Conservation (phyloP, 2,329 filamentous ascomycete genomes). For the Fusarium sublunatum region DNA sequence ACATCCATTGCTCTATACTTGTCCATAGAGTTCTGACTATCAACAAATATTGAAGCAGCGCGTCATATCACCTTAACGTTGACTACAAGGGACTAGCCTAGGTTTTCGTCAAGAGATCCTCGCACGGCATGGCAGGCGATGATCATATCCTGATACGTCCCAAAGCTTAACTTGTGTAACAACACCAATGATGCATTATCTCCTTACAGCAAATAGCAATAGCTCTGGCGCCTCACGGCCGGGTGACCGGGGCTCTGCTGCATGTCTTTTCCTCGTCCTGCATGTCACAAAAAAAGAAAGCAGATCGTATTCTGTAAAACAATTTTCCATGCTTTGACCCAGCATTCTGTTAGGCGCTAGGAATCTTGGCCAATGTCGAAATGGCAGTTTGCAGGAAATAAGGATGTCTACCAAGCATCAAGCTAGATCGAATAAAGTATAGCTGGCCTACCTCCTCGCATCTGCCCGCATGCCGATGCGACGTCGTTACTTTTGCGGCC, state of each 20-base stretch:
- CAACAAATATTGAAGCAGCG: not conserved
- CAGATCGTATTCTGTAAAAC: not conserved
- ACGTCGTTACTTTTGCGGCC: slow-evolving; percentile 23
- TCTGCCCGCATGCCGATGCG: slow-evolving; percentile 13
- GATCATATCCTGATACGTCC: slow-evolving; percentile 29
- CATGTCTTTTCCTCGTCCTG: slow-evolving; percentile 21
- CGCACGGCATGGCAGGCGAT: slow-evolving; percentile 14
- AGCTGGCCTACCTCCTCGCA: slow-evolving; percentile 14
- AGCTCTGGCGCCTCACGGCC: slow-evolving; percentile 3
- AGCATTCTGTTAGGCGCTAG: slow-evolving; percentile 9
- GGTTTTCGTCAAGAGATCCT: slow-evolving; percentile 19
- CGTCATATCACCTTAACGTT: slow-evolving; percentile 12
- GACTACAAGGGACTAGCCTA: slow-evolving; percentile 9
- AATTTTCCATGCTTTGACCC: slow-evolving; percentile 11
- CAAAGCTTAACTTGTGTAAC: slow-evolving; percentile 35
- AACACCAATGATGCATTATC: slow-evolving; percentile 2
- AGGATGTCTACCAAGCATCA: slow-evolving; percentile 15
- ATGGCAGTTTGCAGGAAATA: slow-evolving; percentile 22
- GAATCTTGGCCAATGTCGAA: slow-evolving; percentile 10
- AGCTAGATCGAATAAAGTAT: slow-evolving; percentile 24
- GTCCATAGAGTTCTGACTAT: not conserved
- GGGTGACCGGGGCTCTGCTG: slow-evolving; percentile 15
- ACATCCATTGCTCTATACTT: not conserved
- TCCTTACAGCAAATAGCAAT: slow-evolving; percentile 9
- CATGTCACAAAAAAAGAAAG: not conserved